Evolutionary conservation across 257 asterid species (phyloP).

Genomic region (Solanum peruvianum): DNA sequence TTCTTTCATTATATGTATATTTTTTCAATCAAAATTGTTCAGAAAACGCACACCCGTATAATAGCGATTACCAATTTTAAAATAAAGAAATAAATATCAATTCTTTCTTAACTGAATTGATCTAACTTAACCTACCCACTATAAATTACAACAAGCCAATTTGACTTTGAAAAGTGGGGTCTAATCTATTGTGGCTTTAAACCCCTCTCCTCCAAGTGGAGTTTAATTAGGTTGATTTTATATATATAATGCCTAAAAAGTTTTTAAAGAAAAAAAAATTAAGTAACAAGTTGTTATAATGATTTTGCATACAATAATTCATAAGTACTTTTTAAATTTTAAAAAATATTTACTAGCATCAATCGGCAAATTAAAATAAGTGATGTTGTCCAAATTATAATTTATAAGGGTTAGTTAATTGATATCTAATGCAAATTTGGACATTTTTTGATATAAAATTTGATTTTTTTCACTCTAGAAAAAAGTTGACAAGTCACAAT

Average conservation of each 20-base stretch:
- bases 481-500: background rate
- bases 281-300: background rate
- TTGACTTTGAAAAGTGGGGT: background rate
- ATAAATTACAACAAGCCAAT: background rate
- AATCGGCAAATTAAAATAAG: background rate
- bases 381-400: background rate
- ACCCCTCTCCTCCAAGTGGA: background rate
- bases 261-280: background rate
- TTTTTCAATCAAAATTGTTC: background rate
- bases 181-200: background rate
- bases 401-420: background rate
- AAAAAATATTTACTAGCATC: background rate
- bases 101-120: background rate
- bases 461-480: background rate
- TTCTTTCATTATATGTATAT: background rate
- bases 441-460: background rate
- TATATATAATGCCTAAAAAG: background rate
- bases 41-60: accelerated
- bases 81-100: background rate
- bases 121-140: background rate
- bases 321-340: background rate
- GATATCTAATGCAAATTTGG: background rate
- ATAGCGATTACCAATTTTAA: background rate
- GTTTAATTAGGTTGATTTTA: background rate
- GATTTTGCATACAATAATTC: background rate